Evolutionary conservation across 768 basidiomycete genomes (phyloP).

Genomic region (Amanita muscaria): DNA sequence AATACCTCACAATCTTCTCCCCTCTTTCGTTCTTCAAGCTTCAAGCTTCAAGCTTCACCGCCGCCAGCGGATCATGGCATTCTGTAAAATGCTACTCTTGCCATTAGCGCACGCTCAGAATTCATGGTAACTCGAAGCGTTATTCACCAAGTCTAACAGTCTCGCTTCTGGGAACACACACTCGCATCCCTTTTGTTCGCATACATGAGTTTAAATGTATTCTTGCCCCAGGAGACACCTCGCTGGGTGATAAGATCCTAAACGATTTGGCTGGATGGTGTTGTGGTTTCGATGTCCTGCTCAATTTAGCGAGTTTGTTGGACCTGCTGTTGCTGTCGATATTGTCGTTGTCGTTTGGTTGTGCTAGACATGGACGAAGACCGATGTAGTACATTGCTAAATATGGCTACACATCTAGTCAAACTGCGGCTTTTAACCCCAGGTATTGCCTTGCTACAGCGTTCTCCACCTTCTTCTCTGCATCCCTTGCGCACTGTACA

Average conservation of each 20-base stretch:
- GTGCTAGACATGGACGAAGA: constrained; percentile 12
- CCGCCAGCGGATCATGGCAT: constrained; percentile 82
- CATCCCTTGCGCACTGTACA: no score
- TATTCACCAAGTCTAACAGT: constrained; percentile 69
- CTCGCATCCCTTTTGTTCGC: constrained; percentile 57
- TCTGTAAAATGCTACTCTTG: constrained; percentile 66
- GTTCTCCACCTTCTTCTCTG: no score
- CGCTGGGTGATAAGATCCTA: constrained; percentile 4
- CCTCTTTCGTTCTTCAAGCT: constrained; percentile 73
- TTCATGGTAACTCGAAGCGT: constrained; percentile 1
- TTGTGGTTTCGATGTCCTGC: constrained; percentile 13
- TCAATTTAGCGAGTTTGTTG: constrained; percentile 28
- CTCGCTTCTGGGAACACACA: constrained; percentile 82
- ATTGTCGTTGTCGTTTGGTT: constrained; percentile 29
- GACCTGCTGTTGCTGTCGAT: constrained; percentile 18
- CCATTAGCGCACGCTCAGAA: neutral
- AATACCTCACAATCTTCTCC: constrained; percentile 77
- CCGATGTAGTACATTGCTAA: no score
- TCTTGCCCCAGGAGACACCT: constrained; percentile 2
- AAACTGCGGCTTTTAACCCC: no score
- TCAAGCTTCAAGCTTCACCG: no score
- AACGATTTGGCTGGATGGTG: constrained; percentile 9
- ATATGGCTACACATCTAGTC: no score
- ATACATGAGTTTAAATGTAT: constrained; percentile 73
- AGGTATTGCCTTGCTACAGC: no score